Conservation (phyloP, 2,329 filamentous ascomycete genomes). For the Neonectria magnoliae region DNA sequence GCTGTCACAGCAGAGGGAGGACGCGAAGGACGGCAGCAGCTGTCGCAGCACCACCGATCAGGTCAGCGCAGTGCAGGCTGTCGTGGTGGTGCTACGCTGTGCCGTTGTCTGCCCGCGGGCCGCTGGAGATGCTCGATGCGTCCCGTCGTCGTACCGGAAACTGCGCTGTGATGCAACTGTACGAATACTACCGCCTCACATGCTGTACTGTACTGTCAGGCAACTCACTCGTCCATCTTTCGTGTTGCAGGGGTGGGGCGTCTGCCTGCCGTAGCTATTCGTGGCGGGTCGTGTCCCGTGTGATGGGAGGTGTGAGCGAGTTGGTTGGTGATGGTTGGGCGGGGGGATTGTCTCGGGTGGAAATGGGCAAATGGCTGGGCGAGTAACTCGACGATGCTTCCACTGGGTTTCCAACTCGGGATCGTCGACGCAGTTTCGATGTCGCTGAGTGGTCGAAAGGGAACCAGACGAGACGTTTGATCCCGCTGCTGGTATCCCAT, state of each 20-base stretch:
- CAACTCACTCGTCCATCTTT: not conserved
- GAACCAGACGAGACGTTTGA: not conserved
- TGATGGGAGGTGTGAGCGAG: constrained; percentile 1
- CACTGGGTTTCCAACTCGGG: constrained; percentile 8
- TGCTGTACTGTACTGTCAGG: not conserved
- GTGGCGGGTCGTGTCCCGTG: not conserved
- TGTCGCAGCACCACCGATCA: not conserved
- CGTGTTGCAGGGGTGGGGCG: not conserved
- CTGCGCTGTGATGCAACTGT: not conserved
- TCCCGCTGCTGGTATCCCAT: constrained; percentile 7
- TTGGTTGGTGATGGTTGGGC: constrained; percentile 15
- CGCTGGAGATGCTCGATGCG: not conserved
- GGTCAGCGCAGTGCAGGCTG: not conserved
- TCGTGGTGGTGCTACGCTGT: not conserved
- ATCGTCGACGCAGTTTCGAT: not conserved
- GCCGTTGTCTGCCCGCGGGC: not conserved
- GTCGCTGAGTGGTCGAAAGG: constrained; percentile 13
- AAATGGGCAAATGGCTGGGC: constrained; percentile 13
- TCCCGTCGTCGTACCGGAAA: not conserved
- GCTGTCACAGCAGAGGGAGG: not conserved
- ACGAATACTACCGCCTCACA: not conserved
- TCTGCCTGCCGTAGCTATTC: not conserved
- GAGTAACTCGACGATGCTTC: constrained; percentile 9
- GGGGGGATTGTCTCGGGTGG: not conserved
- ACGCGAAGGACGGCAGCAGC: not conserved